These are phyloP conservation scores for Debaryomyces fabryi DNA, from an alignment of 1,139 yeast genomes.

Conservation along the genomic window DNA sequence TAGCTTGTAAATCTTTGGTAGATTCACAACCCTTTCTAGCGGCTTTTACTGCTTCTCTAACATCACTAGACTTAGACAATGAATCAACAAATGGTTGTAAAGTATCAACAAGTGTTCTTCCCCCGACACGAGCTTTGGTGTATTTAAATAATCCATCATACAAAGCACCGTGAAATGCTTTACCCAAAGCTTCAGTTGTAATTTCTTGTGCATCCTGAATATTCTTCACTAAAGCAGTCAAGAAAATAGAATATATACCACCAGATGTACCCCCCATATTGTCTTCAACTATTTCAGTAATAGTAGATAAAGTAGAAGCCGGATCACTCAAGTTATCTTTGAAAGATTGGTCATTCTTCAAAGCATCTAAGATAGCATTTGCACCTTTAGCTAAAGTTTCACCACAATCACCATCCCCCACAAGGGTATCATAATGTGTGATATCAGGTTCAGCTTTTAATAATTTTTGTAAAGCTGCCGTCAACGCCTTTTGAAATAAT, in stretches of 20 bases:
- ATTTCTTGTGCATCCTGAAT: slow-evolving; percentile 34
- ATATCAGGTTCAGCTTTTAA: slow-evolving; percentile 73
- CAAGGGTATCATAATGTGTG: slow-evolving; percentile 82
- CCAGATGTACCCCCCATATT: slow-evolving; percentile 98
- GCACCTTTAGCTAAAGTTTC: slow-evolving; percentile 87
- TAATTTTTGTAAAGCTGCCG: slow-evolving; percentile 52
- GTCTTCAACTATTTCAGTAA: slow-evolving; percentile 79
- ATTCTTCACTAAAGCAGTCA: slow-evolving; percentile 47
- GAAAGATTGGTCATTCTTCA: slow-evolving; percentile 41
- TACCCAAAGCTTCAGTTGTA: slow-evolving; percentile 35
- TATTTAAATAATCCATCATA: slow-evolving; percentile 60
- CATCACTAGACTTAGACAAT: slow-evolving; percentile 50
- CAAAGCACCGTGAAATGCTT: slow-evolving; percentile 38
- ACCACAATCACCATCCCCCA: slow-evolving; percentile 98
- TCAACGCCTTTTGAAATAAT: slow-evolving; percentile 40
- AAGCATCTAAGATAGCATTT: slow-evolving; percentile 61
- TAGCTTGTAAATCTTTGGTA: slow-evolving; percentile 76
- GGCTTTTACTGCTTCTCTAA: slow-evolving; percentile 62
- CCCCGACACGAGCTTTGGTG: slow-evolving; percentile 89
- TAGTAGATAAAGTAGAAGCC: slow-evolving; percentile 47
- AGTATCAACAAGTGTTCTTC: slow-evolving; percentile 86
- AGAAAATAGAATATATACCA: slow-evolving; percentile 83
- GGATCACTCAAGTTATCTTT: slow-evolving; percentile 38
- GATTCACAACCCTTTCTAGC: slow-evolving; percentile 76
- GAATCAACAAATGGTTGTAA: slow-evolving; percentile 81